Percentiles rank a stretch among this genome's conserved stretches.
phyloP scores from a whole-genome alignment of 495 filamentous ascomycete genomes.

The Penicillium manginii region DNA sequence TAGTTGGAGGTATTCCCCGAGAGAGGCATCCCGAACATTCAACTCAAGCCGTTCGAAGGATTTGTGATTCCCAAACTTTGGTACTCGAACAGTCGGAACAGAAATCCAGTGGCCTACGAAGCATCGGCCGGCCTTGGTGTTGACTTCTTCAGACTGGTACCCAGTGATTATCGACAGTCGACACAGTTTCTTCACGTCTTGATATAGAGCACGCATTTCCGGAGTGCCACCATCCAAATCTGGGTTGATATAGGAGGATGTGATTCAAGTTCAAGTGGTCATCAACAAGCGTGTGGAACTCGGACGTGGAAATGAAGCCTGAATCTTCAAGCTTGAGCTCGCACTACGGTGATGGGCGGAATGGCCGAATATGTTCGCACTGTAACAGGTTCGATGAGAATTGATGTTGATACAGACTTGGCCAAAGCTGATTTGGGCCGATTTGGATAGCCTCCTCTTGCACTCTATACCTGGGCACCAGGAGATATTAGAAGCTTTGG shows the following conservation, averaged over 20 bases:
- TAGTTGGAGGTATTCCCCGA: background rate
- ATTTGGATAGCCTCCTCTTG: too few relatives aligned
- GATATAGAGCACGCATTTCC: slow-evolving; percentile 17
- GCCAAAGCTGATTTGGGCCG: too few relatives aligned
- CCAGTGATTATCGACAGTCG: slow-evolving; percentile 19
- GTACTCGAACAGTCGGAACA: slow-evolving; percentile 14
- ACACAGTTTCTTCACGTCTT: slow-evolving; percentile 11
- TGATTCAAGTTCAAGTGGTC: slow-evolving; percentile 9
- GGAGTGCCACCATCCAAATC: background rate
- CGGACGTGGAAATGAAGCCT: background rate
- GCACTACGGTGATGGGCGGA: background rate
- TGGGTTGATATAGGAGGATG: slow-evolving; percentile 17
- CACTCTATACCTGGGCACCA: too few relatives aligned
- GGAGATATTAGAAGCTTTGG: too few relatives aligned
- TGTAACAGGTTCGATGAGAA: too few relatives aligned
- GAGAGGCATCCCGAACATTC: slow-evolving; percentile 6
- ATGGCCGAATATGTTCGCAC: background rate
- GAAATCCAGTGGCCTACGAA: slow-evolving; percentile 11
- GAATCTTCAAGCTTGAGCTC: slow-evolving; percentile 13
- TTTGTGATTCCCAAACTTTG: slow-evolving; percentile 12
- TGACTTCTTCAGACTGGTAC: slow-evolving; percentile 18
- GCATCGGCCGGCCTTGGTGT: slow-evolving; percentile 15
- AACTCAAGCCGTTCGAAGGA: slow-evolving; percentile 13
- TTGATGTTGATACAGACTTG: too few relatives aligned
- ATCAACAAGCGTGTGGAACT: slow-evolving; percentile 7